Evolutionary conservation across 306 rosid genomes (phyloP).

Genomic region (Sicyos edulis): DNA sequence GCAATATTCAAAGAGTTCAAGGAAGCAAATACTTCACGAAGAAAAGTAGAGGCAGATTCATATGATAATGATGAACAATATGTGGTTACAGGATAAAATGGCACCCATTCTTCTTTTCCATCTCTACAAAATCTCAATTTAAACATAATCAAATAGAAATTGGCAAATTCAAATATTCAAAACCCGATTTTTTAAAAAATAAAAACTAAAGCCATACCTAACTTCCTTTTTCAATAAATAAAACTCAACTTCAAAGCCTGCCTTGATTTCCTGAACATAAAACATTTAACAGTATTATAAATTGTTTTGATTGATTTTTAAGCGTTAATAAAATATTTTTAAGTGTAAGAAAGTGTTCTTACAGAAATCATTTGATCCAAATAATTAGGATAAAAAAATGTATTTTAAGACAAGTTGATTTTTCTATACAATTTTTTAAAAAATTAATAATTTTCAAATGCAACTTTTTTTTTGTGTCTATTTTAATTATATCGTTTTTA

Average conservation of each 20-base stretch:
- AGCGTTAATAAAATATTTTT: too few relatives aligned
- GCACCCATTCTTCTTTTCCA: slow-evolving; percentile 73
- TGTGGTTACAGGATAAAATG: slow-evolving; percentile 45
- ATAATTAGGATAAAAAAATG: too few relatives aligned
- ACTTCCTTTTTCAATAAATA: slow-evolving; percentile 53
- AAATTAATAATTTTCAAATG: too few relatives aligned
- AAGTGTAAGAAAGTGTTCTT: too few relatives aligned
- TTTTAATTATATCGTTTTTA: too few relatives aligned
- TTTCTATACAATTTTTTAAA: too few relatives aligned
- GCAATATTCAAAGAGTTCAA: slow-evolving; percentile 55
- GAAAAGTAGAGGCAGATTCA: slow-evolving; percentile 61
- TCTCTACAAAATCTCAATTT: slow-evolving; percentile 41
- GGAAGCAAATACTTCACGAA: slow-evolving; percentile 47
- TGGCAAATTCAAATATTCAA: slow-evolving; percentile 11
- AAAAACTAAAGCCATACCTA: slow-evolving; percentile 31
- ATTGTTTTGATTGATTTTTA: too few relatives aligned
- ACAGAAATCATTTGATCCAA: too few relatives aligned
- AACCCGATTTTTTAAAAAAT: background rate
- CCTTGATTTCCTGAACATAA: slow-evolving; percentile 57
- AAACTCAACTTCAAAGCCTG: slow-evolving; percentile 94
- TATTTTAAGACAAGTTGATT: too few relatives aligned
- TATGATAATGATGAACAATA: slow-evolving; percentile 62
- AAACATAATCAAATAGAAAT: slow-evolving; percentile 19
- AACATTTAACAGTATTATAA: background rate
- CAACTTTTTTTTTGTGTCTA: too few relatives aligned